phyloP scores from a whole-genome alignment of 2,329 filamentous ascomycete species.

The Aspergillus chevalieri region DNA sequence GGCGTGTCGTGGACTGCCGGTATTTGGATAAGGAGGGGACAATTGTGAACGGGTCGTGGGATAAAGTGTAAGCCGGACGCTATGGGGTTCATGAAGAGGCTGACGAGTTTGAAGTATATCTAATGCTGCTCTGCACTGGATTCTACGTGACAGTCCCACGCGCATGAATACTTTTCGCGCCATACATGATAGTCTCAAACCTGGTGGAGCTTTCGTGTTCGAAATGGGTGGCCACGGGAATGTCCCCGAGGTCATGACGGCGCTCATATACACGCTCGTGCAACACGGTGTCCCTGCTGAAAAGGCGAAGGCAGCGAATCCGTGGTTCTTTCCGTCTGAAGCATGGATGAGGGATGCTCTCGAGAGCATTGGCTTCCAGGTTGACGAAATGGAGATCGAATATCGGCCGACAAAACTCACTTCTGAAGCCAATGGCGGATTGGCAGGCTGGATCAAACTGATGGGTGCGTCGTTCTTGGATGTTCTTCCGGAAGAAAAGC shows the following conservation, averaged over 20 bases:
- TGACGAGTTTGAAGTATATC: slow-evolving; percentile 39
- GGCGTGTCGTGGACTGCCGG: slow-evolving; percentile 30
- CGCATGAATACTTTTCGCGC: slow-evolving; percentile 50
- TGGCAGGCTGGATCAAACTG: slow-evolving; percentile 61
- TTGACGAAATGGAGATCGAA: slow-evolving; percentile 55
- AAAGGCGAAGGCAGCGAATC: slow-evolving; percentile 47
- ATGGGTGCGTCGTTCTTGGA: slow-evolving; percentile 58
- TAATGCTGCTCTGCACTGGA: slow-evolving; percentile 64
- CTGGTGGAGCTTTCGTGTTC: slow-evolving; percentile 56
- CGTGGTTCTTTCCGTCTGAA: slow-evolving; percentile 69
- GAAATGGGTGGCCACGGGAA: slow-evolving; percentile 70
- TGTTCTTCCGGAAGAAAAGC: slow-evolving; percentile 40
- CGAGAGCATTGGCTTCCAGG: slow-evolving; percentile 36
- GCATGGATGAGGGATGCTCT: slow-evolving; percentile 46
- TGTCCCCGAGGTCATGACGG: slow-evolving; percentile 56
- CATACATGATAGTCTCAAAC: slow-evolving; percentile 48
- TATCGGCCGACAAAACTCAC: slow-evolving; percentile 56
- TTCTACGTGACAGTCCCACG: slow-evolving; percentile 45
- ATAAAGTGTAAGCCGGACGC: slow-evolving; percentile 44
- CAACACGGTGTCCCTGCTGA: slow-evolving; percentile 47
- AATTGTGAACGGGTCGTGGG: slow-evolving; percentile 27
- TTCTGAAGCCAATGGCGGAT: slow-evolving; percentile 43
- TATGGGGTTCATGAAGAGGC: background rate
- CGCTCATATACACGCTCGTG: slow-evolving; percentile 49
- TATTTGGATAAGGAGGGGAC: slow-evolving; percentile 22